Base-by-base conservation (phyloP, 2,329 filamentous ascomycete genomes). In the Trichoderma hamatum region DNA sequence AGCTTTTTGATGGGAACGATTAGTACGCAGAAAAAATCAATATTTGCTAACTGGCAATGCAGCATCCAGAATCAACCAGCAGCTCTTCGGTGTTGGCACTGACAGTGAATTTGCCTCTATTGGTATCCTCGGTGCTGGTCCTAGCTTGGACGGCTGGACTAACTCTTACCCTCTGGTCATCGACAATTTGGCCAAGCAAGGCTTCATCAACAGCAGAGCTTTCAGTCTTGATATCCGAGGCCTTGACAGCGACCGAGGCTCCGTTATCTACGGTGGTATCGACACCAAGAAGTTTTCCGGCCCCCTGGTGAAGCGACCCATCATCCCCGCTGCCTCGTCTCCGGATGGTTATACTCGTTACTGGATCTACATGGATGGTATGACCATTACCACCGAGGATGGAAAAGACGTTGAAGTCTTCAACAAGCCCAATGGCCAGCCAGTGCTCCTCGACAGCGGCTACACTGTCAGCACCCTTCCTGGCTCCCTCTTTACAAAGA, bases 381-480 rank as follows among this genome's bases (percentile, higher is more conserved):
- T 84, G 24, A 76, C 74, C 68, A 68, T 80, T 68, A 79, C 73
- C 65, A 76, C 75, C 46, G 72, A 73, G 30, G 76, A 79, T 49
- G 76, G 75, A 49, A 80, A 79, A 49, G 78, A 82, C 19, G 72
- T 82, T 10, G 77, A 82, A 32, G 83, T 86, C 34, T 83, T 89
- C 61, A 71, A 75, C 68, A 71, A 78, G 69, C 70, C 73, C 65
- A 78, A 77, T 55, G 74, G 74, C 58, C 75, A 84, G 46, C 77
- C 83, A 26, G 86, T 87, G 16, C 83, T 90, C 30, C 83, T 92
- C 30, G 89, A 92, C 78, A 89, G 87, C 16, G 91, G 91, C 68
- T 90, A 87, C 71, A 90, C 88, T 52, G 80, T 92, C 67, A 90
- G 86, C 77, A 88, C 90, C 71, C 83, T 93, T 2, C 91, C 91